A percentile compares a stretch with the other conserved stretches of the same genome.
phyloP scores from a whole-genome alignment of 1,284 basidiomycete species.

The Cutaneotrichosporon cutaneum region DNA sequence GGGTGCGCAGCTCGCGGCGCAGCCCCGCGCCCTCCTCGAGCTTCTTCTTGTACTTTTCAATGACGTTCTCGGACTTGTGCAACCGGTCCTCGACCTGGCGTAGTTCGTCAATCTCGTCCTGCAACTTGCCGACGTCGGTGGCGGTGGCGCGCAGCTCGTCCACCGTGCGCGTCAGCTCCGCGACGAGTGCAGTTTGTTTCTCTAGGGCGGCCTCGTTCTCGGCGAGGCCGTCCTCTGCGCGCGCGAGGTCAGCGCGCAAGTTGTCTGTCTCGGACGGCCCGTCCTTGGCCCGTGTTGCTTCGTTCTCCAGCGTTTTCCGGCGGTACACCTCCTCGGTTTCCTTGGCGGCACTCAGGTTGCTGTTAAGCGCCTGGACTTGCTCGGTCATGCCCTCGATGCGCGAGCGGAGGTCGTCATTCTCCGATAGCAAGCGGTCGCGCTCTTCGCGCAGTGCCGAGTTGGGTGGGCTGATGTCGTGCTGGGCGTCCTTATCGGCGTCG shows the following conservation, averaged over 20 bases:
- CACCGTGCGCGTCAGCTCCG: slow-evolving; percentile 69
- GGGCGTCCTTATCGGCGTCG: slow-evolving; percentile 5
- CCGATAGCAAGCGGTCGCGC: slow-evolving; percentile 40
- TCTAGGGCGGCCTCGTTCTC: slow-evolving; percentile 75
- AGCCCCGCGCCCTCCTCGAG: slow-evolving; percentile 89
- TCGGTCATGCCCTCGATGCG: slow-evolving; percentile 39
- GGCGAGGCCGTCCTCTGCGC: slow-evolving; percentile 75
- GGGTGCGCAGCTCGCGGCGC: slow-evolving; percentile 74
- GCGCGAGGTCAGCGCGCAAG: slow-evolving; percentile 64
- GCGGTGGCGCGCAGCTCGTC: slow-evolving; percentile 79
- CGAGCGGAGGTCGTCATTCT: slow-evolving; percentile 44
- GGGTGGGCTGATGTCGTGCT: slow-evolving; percentile 11
- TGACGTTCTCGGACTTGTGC: slow-evolving; percentile 92
- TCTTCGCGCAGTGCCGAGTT: slow-evolving; percentile 33
- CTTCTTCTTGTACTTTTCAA: slow-evolving; percentile 99
- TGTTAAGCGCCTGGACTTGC: slow-evolving; percentile 45
- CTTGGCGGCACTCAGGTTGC: slow-evolving; percentile 3
- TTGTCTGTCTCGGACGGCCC: slow-evolving; percentile 67
- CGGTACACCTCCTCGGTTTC: slow-evolving; percentile 16
- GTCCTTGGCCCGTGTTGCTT: slow-evolving; percentile 13
- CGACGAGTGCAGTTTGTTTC: slow-evolving; percentile 66
- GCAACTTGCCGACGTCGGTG: slow-evolving; percentile 72
- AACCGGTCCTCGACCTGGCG: slow-evolving; percentile 85
- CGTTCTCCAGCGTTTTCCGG: slow-evolving; percentile 14
- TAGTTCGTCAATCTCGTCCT: slow-evolving; percentile 94